Conservation (phyloP, 495 filamentous ascomycete species). For the Neurospora africana region DNA sequence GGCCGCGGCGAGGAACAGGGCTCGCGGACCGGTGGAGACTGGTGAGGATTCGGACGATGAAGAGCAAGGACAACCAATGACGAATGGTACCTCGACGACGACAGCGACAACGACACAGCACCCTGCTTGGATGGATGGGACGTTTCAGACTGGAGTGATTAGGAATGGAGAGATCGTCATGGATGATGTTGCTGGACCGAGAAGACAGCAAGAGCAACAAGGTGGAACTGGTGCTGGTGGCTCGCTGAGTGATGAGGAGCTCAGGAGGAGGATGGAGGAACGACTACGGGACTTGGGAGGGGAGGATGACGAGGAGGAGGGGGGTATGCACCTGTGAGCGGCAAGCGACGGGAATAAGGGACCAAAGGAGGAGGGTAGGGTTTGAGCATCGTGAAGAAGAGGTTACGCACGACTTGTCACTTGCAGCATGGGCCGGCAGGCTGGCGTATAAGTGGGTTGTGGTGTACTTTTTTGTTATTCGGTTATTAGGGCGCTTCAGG, state of each 20-base stretch:
- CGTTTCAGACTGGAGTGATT: constrained; percentile 43
- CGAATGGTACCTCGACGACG: neutral
- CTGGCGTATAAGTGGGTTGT: neutral
- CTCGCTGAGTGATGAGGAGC: constrained; percentile 37
- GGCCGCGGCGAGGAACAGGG: constrained; percentile 3
- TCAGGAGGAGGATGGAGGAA: constrained; percentile 34
- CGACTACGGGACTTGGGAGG: constrained; percentile 32
- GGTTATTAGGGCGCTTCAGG: neutral
- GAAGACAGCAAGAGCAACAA: neutral
- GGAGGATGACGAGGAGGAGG: constrained; percentile 37
- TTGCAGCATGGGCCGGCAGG: neutral
- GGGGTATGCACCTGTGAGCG: constrained; percentile 56
- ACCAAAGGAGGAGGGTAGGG: neutral
- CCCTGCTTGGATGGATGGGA: constrained; percentile 42
- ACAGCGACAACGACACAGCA: constrained; percentile 12
- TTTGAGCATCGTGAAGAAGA: neutral
- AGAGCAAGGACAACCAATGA: constrained; percentile 1
- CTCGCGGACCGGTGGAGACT: constrained; percentile 5
- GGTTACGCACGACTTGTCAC: neutral
- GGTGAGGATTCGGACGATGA: neutral
- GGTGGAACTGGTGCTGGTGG: constrained; percentile 14
- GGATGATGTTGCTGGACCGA: constrained; percentile 13
- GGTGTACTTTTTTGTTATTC: neutral
- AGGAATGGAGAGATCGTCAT: constrained; percentile 28
- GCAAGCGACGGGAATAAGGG: neutral